Percentiles rank a stretch among this genome's conserved stretches.
These are phyloP conservation scores for Eutypella sp. DNA, from an alignment of 2,329 filamentous ascomycete species.

Conservation along the genomic window DNA sequence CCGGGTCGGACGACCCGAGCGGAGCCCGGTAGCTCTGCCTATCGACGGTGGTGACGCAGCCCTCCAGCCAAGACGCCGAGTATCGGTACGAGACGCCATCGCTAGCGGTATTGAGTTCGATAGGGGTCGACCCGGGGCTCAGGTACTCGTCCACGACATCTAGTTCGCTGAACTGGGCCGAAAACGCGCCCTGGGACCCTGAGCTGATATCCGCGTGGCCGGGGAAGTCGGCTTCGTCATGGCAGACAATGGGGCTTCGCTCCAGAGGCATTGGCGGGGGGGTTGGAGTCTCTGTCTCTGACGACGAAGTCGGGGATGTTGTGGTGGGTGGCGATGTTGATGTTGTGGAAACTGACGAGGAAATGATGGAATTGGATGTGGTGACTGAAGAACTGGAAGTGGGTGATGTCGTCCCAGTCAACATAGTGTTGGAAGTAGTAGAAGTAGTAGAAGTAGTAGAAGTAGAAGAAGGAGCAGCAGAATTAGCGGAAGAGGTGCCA, in stretches of 20 bases:
- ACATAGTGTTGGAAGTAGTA: background rate
- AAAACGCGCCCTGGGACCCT: constrained; percentile 5
- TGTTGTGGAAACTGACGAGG: background rate
- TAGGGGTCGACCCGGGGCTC: background rate
- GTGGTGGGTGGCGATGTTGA: constrained; percentile 2
- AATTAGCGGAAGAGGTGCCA: background rate
- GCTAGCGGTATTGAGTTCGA: constrained; percentile 4
- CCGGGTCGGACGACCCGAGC: constrained; percentile 7
- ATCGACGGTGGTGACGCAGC: constrained; percentile 12
- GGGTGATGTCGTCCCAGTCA: background rate
- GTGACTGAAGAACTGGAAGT: background rate
- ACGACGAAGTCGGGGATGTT: background rate
- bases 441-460: background rate
- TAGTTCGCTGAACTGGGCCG: constrained; percentile 3
- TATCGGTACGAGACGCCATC: constrained; percentile 16
- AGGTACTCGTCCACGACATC: background rate
- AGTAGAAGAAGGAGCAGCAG: background rate
- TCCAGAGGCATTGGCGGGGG: constrained; percentile 4
- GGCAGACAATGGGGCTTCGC: constrained; percentile 7
- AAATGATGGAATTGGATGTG: background rate
- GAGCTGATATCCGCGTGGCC: constrained; percentile 10
- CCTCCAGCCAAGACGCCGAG: constrained; percentile 9
- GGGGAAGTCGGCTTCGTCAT: constrained; percentile 13
- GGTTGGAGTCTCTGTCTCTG: background rate
- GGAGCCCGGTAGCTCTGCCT: constrained; percentile 14